Percentiles rank a stretch among this genome's conserved stretches.
phyloP scores from a whole-genome alignment of 2,329 filamentous ascomycete species.

The Orbilia blumenaviensis region DNA sequence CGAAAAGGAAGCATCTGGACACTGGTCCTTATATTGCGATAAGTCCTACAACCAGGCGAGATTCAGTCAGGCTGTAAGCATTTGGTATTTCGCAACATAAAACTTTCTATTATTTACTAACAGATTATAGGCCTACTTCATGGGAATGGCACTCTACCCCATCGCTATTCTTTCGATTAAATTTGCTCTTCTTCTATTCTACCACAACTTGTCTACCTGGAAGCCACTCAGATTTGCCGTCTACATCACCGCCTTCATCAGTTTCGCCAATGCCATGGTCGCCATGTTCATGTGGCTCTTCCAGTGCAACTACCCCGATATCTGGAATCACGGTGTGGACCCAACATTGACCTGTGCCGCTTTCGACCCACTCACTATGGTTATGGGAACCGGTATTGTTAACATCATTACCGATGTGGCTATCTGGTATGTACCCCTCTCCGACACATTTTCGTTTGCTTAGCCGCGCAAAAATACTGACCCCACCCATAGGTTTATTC shows the following conservation, averaged over 20 bases:
- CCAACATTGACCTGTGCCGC: conserved; percentile 37
- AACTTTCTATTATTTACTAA: background rate
- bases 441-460: conserved; percentile 12
- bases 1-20: conserved; percentile 38
- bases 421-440: conserved; percentile 40
- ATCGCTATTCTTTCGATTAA: conserved; percentile 49
- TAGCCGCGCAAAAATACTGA: conserved; percentile 41
- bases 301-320: conserved; percentile 50
- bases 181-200: conserved; percentile 47
- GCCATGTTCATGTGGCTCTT: conserved; percentile 52
- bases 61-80: conserved; percentile 35
- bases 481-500: conserved; percentile 43
- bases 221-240: conserved; percentile 49
- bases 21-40: conserved; percentile 40
- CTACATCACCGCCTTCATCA: conserved; percentile 36
- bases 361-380: conserved; percentile 21
- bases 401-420: conserved; percentile 53
- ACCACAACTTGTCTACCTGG: conserved; percentile 49
- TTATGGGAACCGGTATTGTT: conserved; percentile 41
- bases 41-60: conserved; percentile 37
- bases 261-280: conserved; percentile 47
- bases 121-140: conserved; percentile 34
- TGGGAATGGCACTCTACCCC: conserved; percentile 52
- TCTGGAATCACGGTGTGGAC: conserved; percentile 50
- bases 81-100: background rate